phyloP scores from a whole-genome alignment of 176 grass and related monocot species.

The Phoenix roebelenii region DNA sequence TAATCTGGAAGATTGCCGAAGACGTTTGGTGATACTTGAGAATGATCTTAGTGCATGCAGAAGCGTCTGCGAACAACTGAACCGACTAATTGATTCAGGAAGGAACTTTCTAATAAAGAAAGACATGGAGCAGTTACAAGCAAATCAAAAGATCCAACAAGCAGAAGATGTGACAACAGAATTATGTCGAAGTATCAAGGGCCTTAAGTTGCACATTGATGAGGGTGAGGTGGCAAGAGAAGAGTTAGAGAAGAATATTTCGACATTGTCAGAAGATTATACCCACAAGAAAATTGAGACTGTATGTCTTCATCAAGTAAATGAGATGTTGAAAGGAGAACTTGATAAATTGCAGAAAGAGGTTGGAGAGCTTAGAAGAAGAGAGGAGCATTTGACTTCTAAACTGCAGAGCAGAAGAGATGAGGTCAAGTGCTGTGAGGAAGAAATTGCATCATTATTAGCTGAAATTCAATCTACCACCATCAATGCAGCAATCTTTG shows the following conservation, averaged over 20 bases:
- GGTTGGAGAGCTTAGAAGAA: slow-evolving; percentile 33
- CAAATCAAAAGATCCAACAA: slow-evolving; percentile 32
- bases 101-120: slow-evolving; percentile 17
- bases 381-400: slow-evolving; percentile 27
- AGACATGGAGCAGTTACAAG: slow-evolving; percentile 40
- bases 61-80: slow-evolving; percentile 32
- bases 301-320: slow-evolving; percentile 39
- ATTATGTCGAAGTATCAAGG: slow-evolving; percentile 35
- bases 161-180: slow-evolving; percentile 21
- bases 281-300: neutral
- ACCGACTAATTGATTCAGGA: slow-evolving; percentile 24
- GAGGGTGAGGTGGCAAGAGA: slow-evolving; percentile 1
- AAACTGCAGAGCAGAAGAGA: slow-evolving; percentile 1
- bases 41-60: slow-evolving; percentile 40
- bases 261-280: slow-evolving; percentile 1
- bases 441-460: slow-evolving; percentile 53
- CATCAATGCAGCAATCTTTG: slow-evolving; percentile 61
- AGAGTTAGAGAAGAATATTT: slow-evolving; percentile 5
- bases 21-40: slow-evolving; percentile 17
- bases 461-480: slow-evolving; percentile 58
- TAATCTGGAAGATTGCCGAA: neutral
- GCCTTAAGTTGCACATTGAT: neutral
- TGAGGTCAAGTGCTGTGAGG: slow-evolving; percentile 39
- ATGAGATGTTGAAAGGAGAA: slow-evolving; percentile 36
- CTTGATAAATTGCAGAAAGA: slow-evolving; percentile 33